phyloP scores from a whole-genome alignment of 2,329 filamentous ascomycete species.

The Calonectria hawksworthii region DNA sequence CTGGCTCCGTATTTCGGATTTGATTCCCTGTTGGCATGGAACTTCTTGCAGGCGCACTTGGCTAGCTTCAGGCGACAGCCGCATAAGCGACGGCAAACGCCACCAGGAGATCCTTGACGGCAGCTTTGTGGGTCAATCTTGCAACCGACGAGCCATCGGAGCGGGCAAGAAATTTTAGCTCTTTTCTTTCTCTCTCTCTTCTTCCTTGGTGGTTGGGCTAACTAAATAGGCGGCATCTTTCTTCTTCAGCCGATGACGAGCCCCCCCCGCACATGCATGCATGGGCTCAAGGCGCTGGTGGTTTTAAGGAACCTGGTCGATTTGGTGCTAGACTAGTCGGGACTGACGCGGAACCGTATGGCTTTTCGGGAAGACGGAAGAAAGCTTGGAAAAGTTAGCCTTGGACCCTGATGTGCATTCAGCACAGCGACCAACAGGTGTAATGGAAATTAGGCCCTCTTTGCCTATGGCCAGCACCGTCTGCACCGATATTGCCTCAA shows the following conservation, averaged over 20 bases:
- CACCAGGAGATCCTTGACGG: not conserved
- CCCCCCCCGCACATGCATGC: not conserved
- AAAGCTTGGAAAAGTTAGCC: not conserved
- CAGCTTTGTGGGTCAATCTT: not conserved
- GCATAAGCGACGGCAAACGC: conserved; percentile 8
- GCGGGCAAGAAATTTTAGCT: not conserved
- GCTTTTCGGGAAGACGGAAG: not conserved
- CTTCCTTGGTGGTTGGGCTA: not conserved
- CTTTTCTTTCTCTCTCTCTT: not conserved
- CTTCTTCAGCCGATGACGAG: not conserved
- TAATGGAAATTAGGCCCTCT: not conserved
- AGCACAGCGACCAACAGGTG: not conserved
- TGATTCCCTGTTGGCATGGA: not conserved
- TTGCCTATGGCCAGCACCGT: not conserved
- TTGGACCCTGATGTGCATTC: not conserved
- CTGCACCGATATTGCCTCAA: not conserved
- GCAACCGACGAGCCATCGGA: not conserved
- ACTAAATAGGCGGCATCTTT: not conserved
- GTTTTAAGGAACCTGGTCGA: not conserved
- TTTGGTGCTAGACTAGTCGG: not conserved
- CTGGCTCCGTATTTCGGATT: not conserved
- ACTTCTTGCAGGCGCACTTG: not conserved
- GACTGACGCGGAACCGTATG: not conserved
- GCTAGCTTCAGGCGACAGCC: not conserved
- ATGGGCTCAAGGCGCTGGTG: not conserved